Percentiles rank a stretch among this genome's conserved stretches.
These are phyloP conservation scores for Talaromyces sp. DNA, from an alignment of 2,329 filamentous ascomycete species.

Conservation along the genomic window DNA sequence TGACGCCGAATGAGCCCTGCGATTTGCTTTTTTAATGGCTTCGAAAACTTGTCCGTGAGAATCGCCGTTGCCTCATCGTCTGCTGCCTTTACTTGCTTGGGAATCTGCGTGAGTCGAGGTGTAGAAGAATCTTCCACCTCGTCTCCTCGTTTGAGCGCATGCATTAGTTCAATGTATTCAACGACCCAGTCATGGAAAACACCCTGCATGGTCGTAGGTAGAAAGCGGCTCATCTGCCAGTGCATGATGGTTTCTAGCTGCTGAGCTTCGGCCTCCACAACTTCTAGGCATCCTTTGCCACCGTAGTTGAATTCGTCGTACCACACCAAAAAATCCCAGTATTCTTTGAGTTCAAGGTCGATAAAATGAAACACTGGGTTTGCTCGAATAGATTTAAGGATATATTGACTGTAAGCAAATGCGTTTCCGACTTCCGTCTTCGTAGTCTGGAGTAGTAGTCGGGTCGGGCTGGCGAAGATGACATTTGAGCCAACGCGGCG, in stretches of 20 bases:
- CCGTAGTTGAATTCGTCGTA: slow-evolving; percentile 99
- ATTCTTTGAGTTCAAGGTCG: slow-evolving; percentile 94
- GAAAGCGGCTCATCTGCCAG: slow-evolving; percentile 91
- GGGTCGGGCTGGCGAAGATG: slow-evolving; percentile 86
- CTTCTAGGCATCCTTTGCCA: slow-evolving; percentile 80
- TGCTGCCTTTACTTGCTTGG: slow-evolving; percentile 53
- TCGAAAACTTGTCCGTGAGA: slow-evolving; percentile 77
- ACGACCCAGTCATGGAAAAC: slow-evolving; percentile 89
- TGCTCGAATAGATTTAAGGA: slow-evolving; percentile 91
- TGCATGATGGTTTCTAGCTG: slow-evolving; percentile 90
- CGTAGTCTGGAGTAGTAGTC: slow-evolving; percentile 86
- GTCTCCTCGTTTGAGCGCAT: slow-evolving; percentile 67
- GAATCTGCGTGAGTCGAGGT: slow-evolving; percentile 55
- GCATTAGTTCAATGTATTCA: slow-evolving; percentile 94
- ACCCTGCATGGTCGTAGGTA: slow-evolving; percentile 72
- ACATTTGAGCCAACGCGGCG: slow-evolving; percentile 90
- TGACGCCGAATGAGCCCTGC: slow-evolving; percentile 74
- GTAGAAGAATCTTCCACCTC: slow-evolving; percentile 51
- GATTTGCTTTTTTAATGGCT: slow-evolving; percentile 85
- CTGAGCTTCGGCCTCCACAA: slow-evolving; percentile 70
- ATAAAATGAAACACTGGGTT: slow-evolving; percentile 97
- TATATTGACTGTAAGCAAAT: slow-evolving; percentile 94
- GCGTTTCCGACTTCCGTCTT: slow-evolving; percentile 96
- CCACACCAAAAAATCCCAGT: slow-evolving; percentile 99
- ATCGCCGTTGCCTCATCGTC: slow-evolving; percentile 57